A percentile compares a stretch with the other conserved stretches of the same genome.
Evolutionary conservation across 352 stramenopile genomes (phyloP).

Genomic region (Pythium coloratum): DNA sequence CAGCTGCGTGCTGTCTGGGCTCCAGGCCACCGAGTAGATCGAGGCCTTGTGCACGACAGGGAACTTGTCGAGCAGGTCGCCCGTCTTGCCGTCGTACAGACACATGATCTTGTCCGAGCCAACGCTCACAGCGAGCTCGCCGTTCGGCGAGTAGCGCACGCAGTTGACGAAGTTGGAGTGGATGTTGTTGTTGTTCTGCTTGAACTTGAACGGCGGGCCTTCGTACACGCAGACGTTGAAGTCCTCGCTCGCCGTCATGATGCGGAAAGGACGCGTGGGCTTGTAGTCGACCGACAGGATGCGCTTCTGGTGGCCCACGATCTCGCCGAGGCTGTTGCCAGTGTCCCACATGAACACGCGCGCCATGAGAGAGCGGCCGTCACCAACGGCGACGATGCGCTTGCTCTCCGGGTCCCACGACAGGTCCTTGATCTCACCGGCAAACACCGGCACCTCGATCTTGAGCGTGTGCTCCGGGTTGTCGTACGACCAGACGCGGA

Average conservation of each 20-base stretch:
- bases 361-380: slow-evolving; percentile 76
- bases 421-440: slow-evolving; percentile 93
- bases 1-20: slow-evolving; percentile 86
- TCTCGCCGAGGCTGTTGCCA: slow-evolving; percentile 93
- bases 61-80: slow-evolving; percentile 84
- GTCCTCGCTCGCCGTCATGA: slow-evolving; percentile 96
- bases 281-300: slow-evolving; percentile 93
- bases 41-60: slow-evolving; percentile 84
- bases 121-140: slow-evolving; percentile 89
- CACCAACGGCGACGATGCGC: slow-evolving; percentile 89
- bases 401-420: slow-evolving; percentile 96
- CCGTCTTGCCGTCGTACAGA: slow-evolving; percentile 94
- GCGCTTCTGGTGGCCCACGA: slow-evolving; percentile 93
- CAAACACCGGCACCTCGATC: slow-evolving; percentile 89
- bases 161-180: slow-evolving; percentile 97
- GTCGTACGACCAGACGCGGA: slow-evolving; percentile 97
- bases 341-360: slow-evolving; percentile 97
- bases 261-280: slow-evolving; percentile 91
- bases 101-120: slow-evolving; percentile 95
- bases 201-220: slow-evolving; percentile 96
- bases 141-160: slow-evolving; percentile 92
- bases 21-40: slow-evolving; percentile 96
- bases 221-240: slow-evolving; percentile 94
- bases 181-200: slow-evolving; percentile 90
- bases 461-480: slow-evolving; percentile 97